Conservation (phyloP, 192 early-diverging fungal genomes). For the Kickxella alabastrina region DNA sequence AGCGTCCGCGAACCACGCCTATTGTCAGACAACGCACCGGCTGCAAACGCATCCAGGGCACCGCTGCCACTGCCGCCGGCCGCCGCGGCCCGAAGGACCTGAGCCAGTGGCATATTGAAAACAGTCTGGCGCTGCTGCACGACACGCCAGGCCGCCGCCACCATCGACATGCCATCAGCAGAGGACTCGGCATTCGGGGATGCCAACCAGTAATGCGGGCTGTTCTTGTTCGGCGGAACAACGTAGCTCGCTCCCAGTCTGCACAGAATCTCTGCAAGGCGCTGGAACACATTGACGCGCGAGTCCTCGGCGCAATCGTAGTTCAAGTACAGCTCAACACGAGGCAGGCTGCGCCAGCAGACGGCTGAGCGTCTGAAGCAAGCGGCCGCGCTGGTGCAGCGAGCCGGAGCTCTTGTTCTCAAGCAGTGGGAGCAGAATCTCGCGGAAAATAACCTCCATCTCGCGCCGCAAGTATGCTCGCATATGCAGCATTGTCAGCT, state of each 20-base stretch:
- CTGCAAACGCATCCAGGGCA: neutral
- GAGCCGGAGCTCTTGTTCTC: constrained; percentile 66
- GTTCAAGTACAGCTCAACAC: constrained; percentile 89
- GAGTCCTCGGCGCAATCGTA: constrained; percentile 88
- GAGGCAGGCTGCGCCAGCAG: constrained; percentile 71
- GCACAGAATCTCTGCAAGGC: constrained; percentile 59
- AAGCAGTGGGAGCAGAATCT: constrained; percentile 84
- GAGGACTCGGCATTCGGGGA: constrained; percentile 11
- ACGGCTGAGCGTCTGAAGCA: constrained; percentile 66
- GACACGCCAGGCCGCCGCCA: constrained; percentile 34
- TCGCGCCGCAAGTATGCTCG: constrained; percentile 78
- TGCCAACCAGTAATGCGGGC: constrained; percentile 31
- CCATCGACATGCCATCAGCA: constrained; percentile 8
- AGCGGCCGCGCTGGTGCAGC: constrained; percentile 62
- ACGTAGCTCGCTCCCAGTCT: constrained; percentile 28
- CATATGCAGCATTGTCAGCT: constrained; percentile 66
- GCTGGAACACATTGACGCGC: constrained; percentile 85
- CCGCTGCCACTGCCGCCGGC: neutral
- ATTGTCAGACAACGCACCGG: neutral
- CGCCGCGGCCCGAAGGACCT: neutral
- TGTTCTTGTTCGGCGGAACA: constrained; percentile 15
- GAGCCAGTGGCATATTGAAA: constrained; percentile 19
- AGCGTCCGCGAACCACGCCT: constrained; percentile 11
- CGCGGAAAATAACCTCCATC: constrained; percentile 83
- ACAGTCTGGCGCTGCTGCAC: constrained; percentile 45